These are phyloP conservation scores for Chrysosporium keratinophilum DNA, from an alignment of 2,329 filamentous ascomycete species.

Conservation along the genomic window DNA sequence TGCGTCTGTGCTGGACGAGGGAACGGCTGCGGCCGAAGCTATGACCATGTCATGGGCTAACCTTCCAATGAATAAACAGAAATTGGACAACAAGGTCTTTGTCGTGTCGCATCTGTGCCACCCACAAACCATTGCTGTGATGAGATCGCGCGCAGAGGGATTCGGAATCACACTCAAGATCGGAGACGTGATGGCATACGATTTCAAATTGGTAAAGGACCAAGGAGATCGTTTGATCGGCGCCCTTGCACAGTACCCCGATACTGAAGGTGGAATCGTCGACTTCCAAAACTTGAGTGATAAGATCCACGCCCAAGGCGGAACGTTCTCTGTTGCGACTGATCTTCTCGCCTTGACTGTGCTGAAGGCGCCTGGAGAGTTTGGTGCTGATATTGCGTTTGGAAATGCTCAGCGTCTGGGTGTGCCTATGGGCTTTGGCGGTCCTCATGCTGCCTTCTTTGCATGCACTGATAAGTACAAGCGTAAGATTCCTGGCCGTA, in stretches of 20 bases:
- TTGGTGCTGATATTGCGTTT: slow-evolving; percentile 90
- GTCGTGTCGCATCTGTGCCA: slow-evolving; percentile 75
- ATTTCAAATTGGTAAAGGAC: slow-evolving; percentile 56
- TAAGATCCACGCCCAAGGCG: slow-evolving; percentile 64
- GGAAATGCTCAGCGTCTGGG: slow-evolving; percentile 86
- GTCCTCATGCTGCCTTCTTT: slow-evolving; percentile 95
- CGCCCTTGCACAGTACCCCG: slow-evolving; percentile 88
- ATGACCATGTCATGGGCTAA: slow-evolving; percentile 85
- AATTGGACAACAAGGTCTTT: slow-evolving; percentile 65
- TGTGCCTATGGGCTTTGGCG: slow-evolving; percentile 83
- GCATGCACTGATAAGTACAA: slow-evolving; percentile 84
- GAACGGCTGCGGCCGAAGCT: slow-evolving; percentile 84
- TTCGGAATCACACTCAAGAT: slow-evolving; percentile 73
- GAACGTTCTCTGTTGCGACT: slow-evolving; percentile 75
- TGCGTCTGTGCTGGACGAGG: slow-evolving; percentile 81
- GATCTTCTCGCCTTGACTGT: slow-evolving; percentile 80
- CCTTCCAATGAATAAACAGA: slow-evolving; percentile 60
- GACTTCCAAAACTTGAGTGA: slow-evolving; percentile 67
- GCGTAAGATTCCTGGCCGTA: slow-evolving; percentile 81
- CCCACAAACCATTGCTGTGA: slow-evolving; percentile 73
- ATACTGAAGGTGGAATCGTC: slow-evolving; percentile 70
- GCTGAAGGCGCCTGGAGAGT: slow-evolving; percentile 82
- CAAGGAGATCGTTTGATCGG: slow-evolving; percentile 75
- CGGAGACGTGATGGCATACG: slow-evolving; percentile 58
- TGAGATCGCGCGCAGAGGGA: slow-evolving; percentile 77